These are phyloP conservation scores for Chernovozyma sophiae-reginae DNA, from an alignment of 1,139 yeast species.

Conservation along the genomic window DNA sequence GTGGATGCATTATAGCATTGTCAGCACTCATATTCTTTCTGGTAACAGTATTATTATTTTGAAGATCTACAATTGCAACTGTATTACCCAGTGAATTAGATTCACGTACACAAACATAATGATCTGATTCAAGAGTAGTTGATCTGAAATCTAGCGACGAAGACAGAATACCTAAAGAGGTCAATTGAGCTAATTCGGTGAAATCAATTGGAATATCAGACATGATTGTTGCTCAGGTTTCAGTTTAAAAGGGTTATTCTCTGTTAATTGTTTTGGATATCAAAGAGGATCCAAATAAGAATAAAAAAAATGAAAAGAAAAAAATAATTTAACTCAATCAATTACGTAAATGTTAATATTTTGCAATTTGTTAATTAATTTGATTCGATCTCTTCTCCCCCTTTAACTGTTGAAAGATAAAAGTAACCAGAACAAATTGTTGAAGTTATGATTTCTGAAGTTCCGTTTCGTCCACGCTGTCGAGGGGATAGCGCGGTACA, in stretches of 20 bases:
- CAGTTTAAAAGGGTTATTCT: not conserved
- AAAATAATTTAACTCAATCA: not conserved
- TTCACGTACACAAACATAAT: constrained; percentile 86
- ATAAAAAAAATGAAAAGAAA: no score
- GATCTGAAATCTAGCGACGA: constrained; percentile 87
- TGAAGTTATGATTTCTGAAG: not conserved
- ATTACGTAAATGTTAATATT: not conserved
- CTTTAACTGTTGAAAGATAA: not conserved
- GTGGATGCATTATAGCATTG: constrained; percentile 95
- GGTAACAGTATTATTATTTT: constrained; percentile 65
- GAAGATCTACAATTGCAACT: constrained; percentile 87
- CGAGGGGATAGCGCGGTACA: not conserved
- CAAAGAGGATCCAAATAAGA: no score
- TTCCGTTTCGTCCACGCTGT: constrained; percentile 6
- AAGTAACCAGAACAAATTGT: not conserved
- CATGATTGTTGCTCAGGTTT: constrained; percentile 3
- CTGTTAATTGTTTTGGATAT: no score
- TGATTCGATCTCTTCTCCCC: no score
- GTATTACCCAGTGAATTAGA: constrained; percentile 70
- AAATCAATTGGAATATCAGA: constrained; percentile 89
- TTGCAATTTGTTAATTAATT: not conserved
- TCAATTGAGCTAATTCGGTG: constrained; percentile 87
- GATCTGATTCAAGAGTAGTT: constrained; percentile 91
- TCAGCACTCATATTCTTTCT: constrained; percentile 97
- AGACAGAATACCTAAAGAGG: constrained; percentile 78